Percentiles rank a stretch among this genome's conserved stretches.
Conservation (phyloP, 2,329 filamentous ascomycete genomes). For the Phialophora verrucosa region DNA sequence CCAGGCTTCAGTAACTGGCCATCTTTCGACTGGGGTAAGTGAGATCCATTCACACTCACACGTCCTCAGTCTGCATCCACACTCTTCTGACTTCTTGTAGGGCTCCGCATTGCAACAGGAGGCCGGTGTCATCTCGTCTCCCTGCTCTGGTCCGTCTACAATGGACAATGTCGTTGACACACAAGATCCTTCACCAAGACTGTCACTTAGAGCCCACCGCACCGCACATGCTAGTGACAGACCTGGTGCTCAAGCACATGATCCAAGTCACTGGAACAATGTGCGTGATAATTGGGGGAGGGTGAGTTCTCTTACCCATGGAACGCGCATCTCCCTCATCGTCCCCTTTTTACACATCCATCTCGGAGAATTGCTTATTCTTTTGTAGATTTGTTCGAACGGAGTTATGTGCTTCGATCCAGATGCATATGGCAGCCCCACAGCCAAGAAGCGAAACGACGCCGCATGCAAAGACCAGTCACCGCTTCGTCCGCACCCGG, state of each 20-base stretch:
- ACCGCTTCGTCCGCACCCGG: background rate
- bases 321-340: background rate
- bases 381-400: background rate
- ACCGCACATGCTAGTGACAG: slow-evolving; percentile 14
- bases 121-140: background rate
- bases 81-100: background rate
- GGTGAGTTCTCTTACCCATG: background rate
- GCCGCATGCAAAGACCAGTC: background rate
- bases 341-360: background rate
- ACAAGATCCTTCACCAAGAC: background rate
- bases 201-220: background rate
- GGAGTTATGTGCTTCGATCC: slow-evolving; percentile 15
- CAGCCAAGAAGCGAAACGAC: background rate
- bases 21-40: background rate
- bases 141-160: background rate
- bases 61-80: background rate
- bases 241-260: background rate
- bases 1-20: background rate
- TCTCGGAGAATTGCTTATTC: background rate
- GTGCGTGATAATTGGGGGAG: background rate
- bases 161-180: background rate
- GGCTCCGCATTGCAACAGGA: background rate
- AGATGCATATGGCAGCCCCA: slow-evolving; percentile 17
- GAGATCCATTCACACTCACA: background rate
- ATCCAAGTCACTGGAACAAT: background rate